A percentile compares a stretch with the other conserved stretches of the same genome.
phyloP scores from a whole-genome alignment of 1,284 basidiomycete genomes.

The Apiotrichum siamense region DNA sequence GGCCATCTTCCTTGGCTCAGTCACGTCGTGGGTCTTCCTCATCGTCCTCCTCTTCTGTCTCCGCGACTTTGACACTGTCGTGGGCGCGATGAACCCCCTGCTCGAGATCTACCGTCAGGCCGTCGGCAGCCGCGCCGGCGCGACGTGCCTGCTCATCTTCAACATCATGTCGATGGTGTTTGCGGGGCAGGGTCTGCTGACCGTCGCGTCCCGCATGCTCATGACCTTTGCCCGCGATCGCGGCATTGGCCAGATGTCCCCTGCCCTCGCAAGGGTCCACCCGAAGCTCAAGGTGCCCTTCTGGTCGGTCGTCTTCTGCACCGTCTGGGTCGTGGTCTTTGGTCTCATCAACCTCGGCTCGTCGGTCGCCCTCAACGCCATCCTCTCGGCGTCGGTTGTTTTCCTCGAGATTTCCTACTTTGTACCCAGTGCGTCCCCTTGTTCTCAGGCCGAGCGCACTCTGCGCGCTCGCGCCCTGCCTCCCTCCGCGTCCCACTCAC shows the following conservation, averaged over 20 bases:
- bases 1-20: slow-evolving; percentile 29
- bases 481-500: too few relatives aligned
- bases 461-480: too few relatives aligned
- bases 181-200: slow-evolving; percentile 20
- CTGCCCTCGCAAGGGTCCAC: slow-evolving; percentile 1
- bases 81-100: slow-evolving; percentile 6
- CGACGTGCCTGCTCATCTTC: slow-evolving; percentile 23
- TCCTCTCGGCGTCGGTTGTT: not conserved
- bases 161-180: slow-evolving; percentile 19
- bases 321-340: slow-evolving; percentile 48
- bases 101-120: slow-evolving; percentile 25
- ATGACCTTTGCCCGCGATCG: slow-evolving; percentile 9
- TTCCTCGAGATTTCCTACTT: not conserved
- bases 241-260: slow-evolving; percentile 1
- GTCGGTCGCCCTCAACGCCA: not conserved
- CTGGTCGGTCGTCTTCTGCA: slow-evolving; percentile 17
- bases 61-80: slow-evolving; percentile 6
- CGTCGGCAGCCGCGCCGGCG: slow-evolving; percentile 21
- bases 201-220: slow-evolving; percentile 19
- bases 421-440: not conserved
- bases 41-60: slow-evolving; percentile 32
- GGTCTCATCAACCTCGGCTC: slow-evolving; percentile 45
- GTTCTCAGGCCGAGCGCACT: too few relatives aligned
- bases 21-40: slow-evolving; percentile 35
- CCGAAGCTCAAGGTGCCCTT: slow-evolving; percentile 23